Conservation (phyloP, 257 asterid genomes). For the Voacanga thouarsii region DNA sequence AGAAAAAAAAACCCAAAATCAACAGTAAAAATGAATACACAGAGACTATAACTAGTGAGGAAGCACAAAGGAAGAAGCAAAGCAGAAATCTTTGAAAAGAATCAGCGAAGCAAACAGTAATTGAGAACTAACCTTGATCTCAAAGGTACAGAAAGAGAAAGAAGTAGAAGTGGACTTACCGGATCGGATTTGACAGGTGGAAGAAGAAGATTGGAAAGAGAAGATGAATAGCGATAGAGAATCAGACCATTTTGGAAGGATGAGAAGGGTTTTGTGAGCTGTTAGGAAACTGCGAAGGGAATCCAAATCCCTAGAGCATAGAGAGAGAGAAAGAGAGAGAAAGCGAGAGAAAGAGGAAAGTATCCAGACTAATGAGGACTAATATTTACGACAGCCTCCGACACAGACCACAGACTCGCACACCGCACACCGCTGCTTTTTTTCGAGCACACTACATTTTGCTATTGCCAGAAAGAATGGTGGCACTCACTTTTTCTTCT, state of each 20-base stretch:
- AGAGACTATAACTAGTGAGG: too few species aligned
- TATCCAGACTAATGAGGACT: not conserved
- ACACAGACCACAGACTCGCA: slow-evolving; percentile 31
- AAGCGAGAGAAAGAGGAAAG: slow-evolving; percentile 29
- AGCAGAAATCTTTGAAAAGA: not conserved
- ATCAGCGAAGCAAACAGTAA: not conserved
- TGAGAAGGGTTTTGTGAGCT: slow-evolving; percentile 1
- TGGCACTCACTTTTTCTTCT: not conserved
- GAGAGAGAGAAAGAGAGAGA: slow-evolving; percentile 2
- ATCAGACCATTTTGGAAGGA: slow-evolving; percentile 31
- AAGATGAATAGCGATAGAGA: slow-evolving; percentile 9
- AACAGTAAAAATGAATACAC: not conserved
- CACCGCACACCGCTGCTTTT: slow-evolving; percentile 23
- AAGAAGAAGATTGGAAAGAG: slow-evolving; percentile 12
- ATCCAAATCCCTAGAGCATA: slow-evolving; percentile 11
- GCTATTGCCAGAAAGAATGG: slow-evolving; percentile 10
- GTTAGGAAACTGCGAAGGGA: slow-evolving; percentile 13
- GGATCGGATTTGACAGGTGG: slow-evolving; percentile 27
- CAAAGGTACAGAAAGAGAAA: not conserved
- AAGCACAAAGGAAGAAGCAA: not conserved
- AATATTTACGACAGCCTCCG: slow-evolving; percentile 24
- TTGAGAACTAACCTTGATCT: slow-evolving; percentile 23
- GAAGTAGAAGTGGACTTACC: slow-evolving; percentile 15
- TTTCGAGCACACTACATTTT: slow-evolving; percentile 15
- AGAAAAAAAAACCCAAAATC: not conserved